Evolutionary conservation across 257 asterid species (phyloP).

Genomic region (Salvia hispanica): DNA sequence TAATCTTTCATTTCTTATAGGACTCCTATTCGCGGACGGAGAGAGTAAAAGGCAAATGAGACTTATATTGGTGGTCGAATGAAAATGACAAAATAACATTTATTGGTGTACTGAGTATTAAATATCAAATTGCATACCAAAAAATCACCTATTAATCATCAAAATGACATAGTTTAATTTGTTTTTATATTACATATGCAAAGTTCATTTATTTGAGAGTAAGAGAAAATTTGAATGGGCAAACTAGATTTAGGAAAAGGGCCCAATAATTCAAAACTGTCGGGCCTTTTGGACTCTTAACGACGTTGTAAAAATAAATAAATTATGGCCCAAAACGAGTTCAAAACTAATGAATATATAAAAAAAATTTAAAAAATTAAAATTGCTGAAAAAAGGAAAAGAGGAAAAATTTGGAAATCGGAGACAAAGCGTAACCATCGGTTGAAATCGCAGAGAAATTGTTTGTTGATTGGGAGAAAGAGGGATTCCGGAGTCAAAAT

Average conservation of each 20-base stretch:
- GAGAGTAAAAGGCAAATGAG: no score
- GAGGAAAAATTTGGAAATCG: conserved; percentile 3
- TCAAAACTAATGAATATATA: background rate
- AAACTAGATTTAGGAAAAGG: background rate
- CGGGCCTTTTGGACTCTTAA: background rate
- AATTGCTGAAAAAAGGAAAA: background rate
- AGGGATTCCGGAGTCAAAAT: conserved; percentile 4
- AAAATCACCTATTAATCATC: no score
- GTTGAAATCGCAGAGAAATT: conserved; percentile 25
- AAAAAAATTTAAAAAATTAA: background rate
- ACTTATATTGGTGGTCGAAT: no score
- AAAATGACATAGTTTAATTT: no score
- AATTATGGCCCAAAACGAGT: conserved; percentile 26
- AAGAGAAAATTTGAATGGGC: no score
- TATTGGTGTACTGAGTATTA: no score
- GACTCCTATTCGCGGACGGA: no score
- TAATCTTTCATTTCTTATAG: no score
- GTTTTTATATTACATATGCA: no score
- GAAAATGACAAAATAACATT: no score
- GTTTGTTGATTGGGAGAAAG: conserved; percentile 19
- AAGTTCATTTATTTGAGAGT: no score
- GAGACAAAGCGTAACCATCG: conserved; percentile 44
- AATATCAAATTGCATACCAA: no score
- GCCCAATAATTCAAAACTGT: background rate
- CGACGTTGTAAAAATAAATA: background rate